Conservation (phyloP, 1,284 basidiomycete species). For the Ganoderma leucocontextum region DNA sequence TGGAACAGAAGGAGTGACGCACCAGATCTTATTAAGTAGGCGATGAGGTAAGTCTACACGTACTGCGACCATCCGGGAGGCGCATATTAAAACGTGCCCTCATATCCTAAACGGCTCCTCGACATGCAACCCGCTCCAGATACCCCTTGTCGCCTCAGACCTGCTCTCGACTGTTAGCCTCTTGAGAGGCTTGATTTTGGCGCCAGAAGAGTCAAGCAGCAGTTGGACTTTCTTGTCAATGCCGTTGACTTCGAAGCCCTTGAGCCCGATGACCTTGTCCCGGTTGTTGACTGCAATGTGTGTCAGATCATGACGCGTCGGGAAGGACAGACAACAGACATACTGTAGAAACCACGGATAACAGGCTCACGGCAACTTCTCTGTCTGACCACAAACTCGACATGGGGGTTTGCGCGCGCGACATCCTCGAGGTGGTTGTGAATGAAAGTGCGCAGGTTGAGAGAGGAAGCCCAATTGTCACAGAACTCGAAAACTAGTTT, state of each 20-base stretch:
- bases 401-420: constrained; percentile 77
- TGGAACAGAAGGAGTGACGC: constrained; percentile 18
- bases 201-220: constrained; percentile 85
- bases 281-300: constrained; percentile 69
- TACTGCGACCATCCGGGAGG: constrained; percentile 15
- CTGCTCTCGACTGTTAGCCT: constrained; percentile 77
- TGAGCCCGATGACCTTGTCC: constrained; percentile 82
- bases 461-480: constrained; percentile 80
- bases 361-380: constrained; percentile 78
- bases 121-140: constrained; percentile 86
- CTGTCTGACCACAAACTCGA: constrained; percentile 82
- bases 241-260: constrained; percentile 73
- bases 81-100: constrained; percentile 13
- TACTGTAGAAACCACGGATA: constrained; percentile 80
- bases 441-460: constrained; percentile 74
- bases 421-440: constrained; percentile 66
- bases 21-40: constrained; percentile 25
- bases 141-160: constrained; percentile 82
- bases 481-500: constrained; percentile 89
- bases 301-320: constrained; percentile 22
- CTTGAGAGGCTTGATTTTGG: constrained; percentile 81
- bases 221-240: constrained; percentile 81
- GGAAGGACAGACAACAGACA: constrained; percentile 32
- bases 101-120: constrained; percentile 58
- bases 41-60: constrained; percentile 34